These are phyloP conservation scores for Hyaloscypha hepaticicola DNA, from an alignment of 495 filamentous ascomycete genomes.

Conservation along the genomic window DNA sequence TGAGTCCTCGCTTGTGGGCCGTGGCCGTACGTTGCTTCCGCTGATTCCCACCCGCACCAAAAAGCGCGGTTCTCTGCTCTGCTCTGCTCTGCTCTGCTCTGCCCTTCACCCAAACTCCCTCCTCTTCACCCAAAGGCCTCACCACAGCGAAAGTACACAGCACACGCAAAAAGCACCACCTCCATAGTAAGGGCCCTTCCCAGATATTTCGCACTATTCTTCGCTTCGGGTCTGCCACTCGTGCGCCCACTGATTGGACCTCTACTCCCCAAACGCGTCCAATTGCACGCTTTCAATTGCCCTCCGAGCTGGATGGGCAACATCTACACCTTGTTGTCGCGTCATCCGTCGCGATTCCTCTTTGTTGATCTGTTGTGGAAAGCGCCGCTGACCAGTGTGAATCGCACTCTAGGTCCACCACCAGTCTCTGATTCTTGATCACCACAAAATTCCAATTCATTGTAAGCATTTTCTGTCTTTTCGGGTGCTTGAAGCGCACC, in stretches of 20 bases:
- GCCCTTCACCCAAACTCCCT: not conserved
- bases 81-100: not conserved
- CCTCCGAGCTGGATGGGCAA: not conserved
- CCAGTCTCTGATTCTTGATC: slow-evolving; percentile 3
- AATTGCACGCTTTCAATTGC: slow-evolving; percentile 17
- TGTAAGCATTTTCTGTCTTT: slow-evolving; percentile 16
- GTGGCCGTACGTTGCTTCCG: not conserved
- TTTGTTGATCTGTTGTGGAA: slow-evolving; percentile 22
- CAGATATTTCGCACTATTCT: not conserved
- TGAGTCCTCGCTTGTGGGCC: too few relatives aligned
- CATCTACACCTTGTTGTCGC: slow-evolving; percentile 16
- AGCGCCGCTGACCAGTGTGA: slow-evolving; percentile 10
- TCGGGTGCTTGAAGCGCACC: slow-evolving; percentile 12
- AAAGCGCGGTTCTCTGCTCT: too few relatives aligned
- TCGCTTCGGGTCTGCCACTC: not conserved
- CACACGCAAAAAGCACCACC: not conserved
- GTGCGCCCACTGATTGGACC: slow-evolving; percentile 15
- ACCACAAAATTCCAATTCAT: slow-evolving; percentile 10
- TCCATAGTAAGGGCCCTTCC: not conserved
- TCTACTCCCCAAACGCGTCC: slow-evolving; percentile 19
- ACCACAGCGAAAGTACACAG: not conserved
- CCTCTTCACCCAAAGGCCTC: slow-evolving; percentile 5
- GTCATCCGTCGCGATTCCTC: slow-evolving; percentile 19
- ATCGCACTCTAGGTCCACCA: slow-evolving; percentile 21
- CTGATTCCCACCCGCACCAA: too few relatives aligned